Conservation (phyloP, 2,329 filamentous ascomycete species). For the Ambrosiella cleistominuta region DNA sequence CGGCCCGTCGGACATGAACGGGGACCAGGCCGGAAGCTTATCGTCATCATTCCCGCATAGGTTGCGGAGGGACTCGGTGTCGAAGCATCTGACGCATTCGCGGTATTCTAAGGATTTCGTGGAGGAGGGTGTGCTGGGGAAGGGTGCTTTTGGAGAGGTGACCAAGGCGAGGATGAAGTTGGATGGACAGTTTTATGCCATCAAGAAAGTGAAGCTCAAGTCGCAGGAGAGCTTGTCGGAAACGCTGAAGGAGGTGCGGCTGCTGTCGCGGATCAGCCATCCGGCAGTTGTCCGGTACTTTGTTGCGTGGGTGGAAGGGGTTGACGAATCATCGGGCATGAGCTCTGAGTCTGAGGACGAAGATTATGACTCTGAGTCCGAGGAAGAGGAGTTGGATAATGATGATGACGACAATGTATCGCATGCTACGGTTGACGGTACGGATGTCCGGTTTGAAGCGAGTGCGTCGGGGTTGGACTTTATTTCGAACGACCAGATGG, state of each 20-base stretch:
- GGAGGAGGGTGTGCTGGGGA: conserved; percentile 74
- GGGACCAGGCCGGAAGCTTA: conserved; percentile 10
- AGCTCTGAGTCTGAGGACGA: conserved; percentile 37
- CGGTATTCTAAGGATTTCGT: conserved; percentile 81
- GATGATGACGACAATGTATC: conserved; percentile 17
- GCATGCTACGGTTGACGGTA: conserved; percentile 2
- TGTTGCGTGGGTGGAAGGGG: conserved; percentile 81
- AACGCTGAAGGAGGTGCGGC: conserved; percentile 66
- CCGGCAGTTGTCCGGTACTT: conserved; percentile 78
- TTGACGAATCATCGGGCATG: conserved; percentile 23
- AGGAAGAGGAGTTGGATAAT: conserved; percentile 31
- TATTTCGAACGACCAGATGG: conserved; percentile 42
- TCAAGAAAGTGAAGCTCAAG: conserved; percentile 86
- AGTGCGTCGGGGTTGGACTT: conserved; percentile 70
- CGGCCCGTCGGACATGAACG: background rate
- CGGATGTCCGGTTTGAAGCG: conserved; percentile 32
- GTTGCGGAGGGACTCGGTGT: conserved; percentile 45
- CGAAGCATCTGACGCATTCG: conserved; percentile 31
- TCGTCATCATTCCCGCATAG: conserved; percentile 28
- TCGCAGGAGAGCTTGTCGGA: conserved; percentile 58
- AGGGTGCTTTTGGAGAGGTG: conserved; percentile 90
- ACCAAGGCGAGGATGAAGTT: conserved; percentile 90
- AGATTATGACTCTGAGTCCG: conserved; percentile 33
- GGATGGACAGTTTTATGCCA: conserved; percentile 82
- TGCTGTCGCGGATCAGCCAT: conserved; percentile 85